Evolutionary conservation across 1,284 basidiomycete genomes (phyloP).

Genomic region (Lentinus polychrous): DNA sequence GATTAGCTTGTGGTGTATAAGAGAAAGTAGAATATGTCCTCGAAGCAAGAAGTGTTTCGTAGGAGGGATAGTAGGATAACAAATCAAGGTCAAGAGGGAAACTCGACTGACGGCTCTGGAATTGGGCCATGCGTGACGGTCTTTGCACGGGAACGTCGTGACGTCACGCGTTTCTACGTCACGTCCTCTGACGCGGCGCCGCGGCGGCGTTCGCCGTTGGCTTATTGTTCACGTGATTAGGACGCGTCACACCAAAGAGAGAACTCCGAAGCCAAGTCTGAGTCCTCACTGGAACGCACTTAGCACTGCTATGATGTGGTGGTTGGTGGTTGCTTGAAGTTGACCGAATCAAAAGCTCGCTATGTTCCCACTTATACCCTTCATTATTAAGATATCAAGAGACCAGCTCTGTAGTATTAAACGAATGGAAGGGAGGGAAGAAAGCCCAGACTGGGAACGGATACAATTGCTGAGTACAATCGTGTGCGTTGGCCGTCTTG

Average conservation of each 20-base stretch:
- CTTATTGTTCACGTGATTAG: too few relatives aligned
- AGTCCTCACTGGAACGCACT: too few relatives aligned
- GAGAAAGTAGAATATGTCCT: neutral
- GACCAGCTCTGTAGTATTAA: constrained; percentile 2
- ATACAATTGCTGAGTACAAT: too few relatives aligned
- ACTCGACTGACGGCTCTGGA: neutral
- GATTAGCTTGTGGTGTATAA: neutral
- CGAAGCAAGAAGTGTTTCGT: neutral
- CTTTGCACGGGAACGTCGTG: neutral
- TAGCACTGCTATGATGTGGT: too few relatives aligned
- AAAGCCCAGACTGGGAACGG: neutral
- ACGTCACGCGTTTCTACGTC: neutral
- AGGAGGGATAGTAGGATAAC: neutral
- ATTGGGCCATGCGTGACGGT: neutral
- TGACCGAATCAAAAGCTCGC: too few relatives aligned
- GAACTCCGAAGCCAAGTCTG: too few relatives aligned
- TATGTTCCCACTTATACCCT: neutral
- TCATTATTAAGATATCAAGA: neutral
- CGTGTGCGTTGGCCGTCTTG: neutral
- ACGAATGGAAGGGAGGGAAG: neutral
- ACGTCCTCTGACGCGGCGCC: neutral
- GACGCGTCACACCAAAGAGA: too few relatives aligned
- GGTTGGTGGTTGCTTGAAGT: too few relatives aligned
- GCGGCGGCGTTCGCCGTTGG: too few relatives aligned
- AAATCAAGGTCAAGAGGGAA: neutral